Conservation (phyloP, 169 alveolate species). For the Theileria equi region DNA sequence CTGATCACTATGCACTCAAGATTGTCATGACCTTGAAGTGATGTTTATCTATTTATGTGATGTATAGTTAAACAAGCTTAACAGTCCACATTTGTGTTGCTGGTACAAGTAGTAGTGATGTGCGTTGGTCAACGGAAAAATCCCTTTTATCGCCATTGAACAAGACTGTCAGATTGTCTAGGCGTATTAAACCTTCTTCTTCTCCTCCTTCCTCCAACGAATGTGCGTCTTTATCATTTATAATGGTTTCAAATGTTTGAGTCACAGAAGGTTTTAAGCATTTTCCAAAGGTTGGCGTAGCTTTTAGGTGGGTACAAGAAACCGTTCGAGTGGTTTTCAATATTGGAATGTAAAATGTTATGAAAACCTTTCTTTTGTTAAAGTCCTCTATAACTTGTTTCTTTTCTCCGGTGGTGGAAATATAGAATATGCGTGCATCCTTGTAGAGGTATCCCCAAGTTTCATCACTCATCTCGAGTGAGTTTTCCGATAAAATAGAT, state of each 20-base stretch:
- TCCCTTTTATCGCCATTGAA: constrained; percentile 8
- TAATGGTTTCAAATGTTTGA: background rate
- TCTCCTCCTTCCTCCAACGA: background rate
- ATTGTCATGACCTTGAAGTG: constrained; percentile 64
- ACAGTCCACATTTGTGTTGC: constrained; percentile 66
- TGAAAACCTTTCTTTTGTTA: constrained; percentile 9
- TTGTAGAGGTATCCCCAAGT: constrained; percentile 52
- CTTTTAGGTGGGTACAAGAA: constrained; percentile 45
- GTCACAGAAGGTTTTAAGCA: background rate
- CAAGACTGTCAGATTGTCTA: constrained; percentile 16
- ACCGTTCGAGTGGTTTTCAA: constrained; percentile 49
- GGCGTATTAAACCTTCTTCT: background rate
- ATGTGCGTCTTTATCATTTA: background rate
- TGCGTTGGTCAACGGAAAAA: constrained; percentile 28
- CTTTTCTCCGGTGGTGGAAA: background rate
- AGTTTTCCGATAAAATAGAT: constrained; percentile 1
- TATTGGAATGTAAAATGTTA: constrained; percentile 56
- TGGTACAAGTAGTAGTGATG: constrained; percentile 46
- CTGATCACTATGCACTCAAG: constrained; percentile 85
- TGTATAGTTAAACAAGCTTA: no score
- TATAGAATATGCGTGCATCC: constrained; percentile 49
- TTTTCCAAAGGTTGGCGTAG: constrained; percentile 8
- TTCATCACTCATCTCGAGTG: background rate
- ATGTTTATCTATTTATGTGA: no score
- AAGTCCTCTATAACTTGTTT: background rate